A percentile compares a stretch with the other conserved stretches of the same genome.
Conservation (phyloP, 225 moss, liverwort and hornwort genomes). For the Thuidium tamariscinum region DNA sequence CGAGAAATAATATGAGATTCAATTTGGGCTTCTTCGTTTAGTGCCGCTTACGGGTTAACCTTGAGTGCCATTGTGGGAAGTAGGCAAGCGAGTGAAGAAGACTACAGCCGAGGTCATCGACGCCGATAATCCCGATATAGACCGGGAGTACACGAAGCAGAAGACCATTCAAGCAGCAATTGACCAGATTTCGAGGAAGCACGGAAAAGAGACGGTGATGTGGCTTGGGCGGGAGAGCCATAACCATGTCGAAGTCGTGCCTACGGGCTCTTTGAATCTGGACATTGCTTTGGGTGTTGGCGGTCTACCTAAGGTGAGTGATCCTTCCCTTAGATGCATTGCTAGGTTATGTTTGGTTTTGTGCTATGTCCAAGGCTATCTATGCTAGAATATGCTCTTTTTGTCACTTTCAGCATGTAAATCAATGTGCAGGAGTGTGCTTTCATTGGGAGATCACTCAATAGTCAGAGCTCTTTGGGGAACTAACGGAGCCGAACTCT, state of each 20-base stretch:
- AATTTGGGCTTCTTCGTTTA: not conserved
- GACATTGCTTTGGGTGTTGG: slow-evolving; percentile 76
- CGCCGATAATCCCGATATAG: slow-evolving; percentile 21
- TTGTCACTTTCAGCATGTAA: not conserved
- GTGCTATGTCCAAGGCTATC: not conserved
- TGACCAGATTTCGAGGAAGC: slow-evolving; percentile 48
- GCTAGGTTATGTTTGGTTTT: not conserved
- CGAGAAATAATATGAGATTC: not conserved
- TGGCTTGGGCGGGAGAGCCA: slow-evolving; percentile 61
- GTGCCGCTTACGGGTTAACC: not conserved
- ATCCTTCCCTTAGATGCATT: not conserved
- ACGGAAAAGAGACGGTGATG: slow-evolving; percentile 69
- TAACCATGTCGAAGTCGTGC: slow-evolving; percentile 48
- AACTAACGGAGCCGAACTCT: not conserved
- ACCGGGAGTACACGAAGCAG: slow-evolving; percentile 23
- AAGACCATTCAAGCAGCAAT: slow-evolving; percentile 51
- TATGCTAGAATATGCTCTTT: not conserved
- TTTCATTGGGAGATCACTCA: not conserved
- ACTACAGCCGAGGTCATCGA: not conserved
- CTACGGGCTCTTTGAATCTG: slow-evolving; percentile 66
- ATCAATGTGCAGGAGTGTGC: not conserved
- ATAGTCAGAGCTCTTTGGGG: not conserved
- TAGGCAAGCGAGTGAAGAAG: slow-evolving; percentile 42
- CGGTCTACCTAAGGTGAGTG: slow-evolving; percentile 64
- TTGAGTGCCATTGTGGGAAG: not conserved